phyloP scores from a whole-genome alignment of 768 basidiomycete species.

The Lentinula detonsa region DNA sequence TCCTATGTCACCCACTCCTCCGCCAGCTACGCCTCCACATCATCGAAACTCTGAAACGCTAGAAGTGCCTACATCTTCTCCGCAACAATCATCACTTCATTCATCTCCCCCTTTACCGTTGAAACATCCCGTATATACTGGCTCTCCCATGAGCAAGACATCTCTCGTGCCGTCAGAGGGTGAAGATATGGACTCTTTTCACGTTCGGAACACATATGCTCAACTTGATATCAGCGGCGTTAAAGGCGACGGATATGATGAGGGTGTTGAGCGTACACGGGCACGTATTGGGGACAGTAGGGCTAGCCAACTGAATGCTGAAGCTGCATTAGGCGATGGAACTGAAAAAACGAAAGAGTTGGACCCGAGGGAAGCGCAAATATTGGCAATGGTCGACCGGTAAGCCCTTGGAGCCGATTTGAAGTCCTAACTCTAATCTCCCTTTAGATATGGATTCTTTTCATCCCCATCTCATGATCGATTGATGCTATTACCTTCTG shows the following conservation, averaged over 20 bases:
- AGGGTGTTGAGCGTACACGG: conserved; percentile 90
- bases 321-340: conserved; percentile 48
- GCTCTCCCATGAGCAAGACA: conserved; percentile 38
- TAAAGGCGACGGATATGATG: conserved; percentile 89
- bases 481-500: conserved; percentile 61
- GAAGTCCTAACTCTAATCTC: background rate
- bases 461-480: conserved; percentile 77
- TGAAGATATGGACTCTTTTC: conserved; percentile 77
- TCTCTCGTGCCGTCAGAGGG: conserved; percentile 71
- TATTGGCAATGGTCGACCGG: conserved; percentile 83
- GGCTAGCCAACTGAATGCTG: conserved; percentile 54
- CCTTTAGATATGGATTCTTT: conserved; percentile 86
- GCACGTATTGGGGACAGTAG: conserved; percentile 54
- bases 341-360: conserved; percentile 63
- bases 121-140: conserved; percentile 27
- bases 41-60: conserved; percentile 15
- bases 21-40: conserved; percentile 14
- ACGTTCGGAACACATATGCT: conserved; percentile 84
- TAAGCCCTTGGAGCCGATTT: conserved; percentile 30
- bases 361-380: conserved; percentile 63
- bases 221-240: conserved; percentile 88
- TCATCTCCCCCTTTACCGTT: conserved; percentile 25
- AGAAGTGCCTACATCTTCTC: conserved; percentile 13
- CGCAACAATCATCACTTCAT: conserved; percentile 4
- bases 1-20: conserved; percentile 13